Base-by-base conservation (phyloP, 2,329 filamentous ascomycete species). In the Stagonosporopsis cucurbitacearum region DNA sequence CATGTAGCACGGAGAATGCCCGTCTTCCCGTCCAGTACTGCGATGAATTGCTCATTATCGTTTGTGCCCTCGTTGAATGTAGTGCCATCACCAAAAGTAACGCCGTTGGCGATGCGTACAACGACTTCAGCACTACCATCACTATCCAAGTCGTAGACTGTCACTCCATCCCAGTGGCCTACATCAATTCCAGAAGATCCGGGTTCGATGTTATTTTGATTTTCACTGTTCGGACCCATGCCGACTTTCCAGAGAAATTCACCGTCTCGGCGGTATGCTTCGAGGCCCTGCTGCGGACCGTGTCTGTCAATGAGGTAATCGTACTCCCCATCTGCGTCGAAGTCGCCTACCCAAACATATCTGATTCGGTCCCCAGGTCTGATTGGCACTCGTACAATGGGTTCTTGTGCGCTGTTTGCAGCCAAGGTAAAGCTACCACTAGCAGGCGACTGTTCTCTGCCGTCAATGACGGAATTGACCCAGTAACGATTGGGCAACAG, bases 161-260 rank as follows among this genome's bases (percentile, higher is more conserved):
- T 59, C 1, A 59, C 47, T 13, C 57, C 57, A 30, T 59, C 52
- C 51, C 43, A 56, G 37, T 56, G 36, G 3, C 57, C 57, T 6
- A 56, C 48, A n/a, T 42, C 30, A 30, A 59, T 59, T 17, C 40
- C 44, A 46, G 57, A 33, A 13, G 52, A 52, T 26, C 57, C 57
- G 13, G 52, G 57, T 19, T 56, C 47, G 19, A 59, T 56, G 22
- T 59, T 52, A 23, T 59, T 56, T 33, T 59, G 47, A 17, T 59
- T 59, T 19, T 53, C 51, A 43, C 57, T 59, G 32, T 56, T 52
- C 2, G 47, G 47, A 11, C 57, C 57, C 37, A 59, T 37, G 32
- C 28, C 30, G 11, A 59, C 42, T 28, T 56, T 43, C 57, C 52
- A 59, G 4, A 56, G 44, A n/a, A 55, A 45, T 15, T 33, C 56